Evolutionary conservation across 225 moss, liverwort and hornwort species (phyloP), one percentile per base, ranked within the genome.

Genomic region (Sphagnum tenellum): DNA sequence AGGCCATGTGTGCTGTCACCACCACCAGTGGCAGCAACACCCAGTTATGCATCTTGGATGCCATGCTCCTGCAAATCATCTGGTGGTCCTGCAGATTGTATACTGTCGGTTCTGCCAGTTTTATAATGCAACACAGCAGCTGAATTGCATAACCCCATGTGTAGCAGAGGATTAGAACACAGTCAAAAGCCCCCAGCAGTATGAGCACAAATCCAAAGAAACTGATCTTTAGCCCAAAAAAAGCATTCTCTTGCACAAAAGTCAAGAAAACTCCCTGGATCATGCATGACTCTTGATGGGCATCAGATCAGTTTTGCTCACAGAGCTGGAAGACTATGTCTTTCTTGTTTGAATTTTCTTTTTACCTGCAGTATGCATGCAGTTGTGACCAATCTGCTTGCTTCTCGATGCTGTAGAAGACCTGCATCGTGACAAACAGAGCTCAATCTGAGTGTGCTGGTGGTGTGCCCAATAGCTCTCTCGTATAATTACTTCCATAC

Each of bases 301-400:
- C 29, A 50, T 60, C 14, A 7, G 59, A 60, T 13, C 12, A 6
- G 8, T 7, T 13, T 60, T 12, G 6, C 59, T 60, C 45, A 60
- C 45, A 6, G 5, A 29, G 29, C 29, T 29, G 12, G 59, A 60
- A 60, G n/a, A 7, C 12, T 5, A 60, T 2, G 8, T 7, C 45
- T 12, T 60, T 7, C 45, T 45, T 60, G 59, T 60, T 13, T 7
- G 1, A 13, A 7, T n/a, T 44, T 50, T 12, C n/a, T 12, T 48
- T 77, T 66, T 70, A 89, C 89, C 83, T 84, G 78, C 86, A 86
- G 61, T 84, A 79, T 13, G 66, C 66, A 58, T 84, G 86, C 70
- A 84, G 77, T 73, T 81, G 80, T 64, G 83, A 79, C 86, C 89
- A 84, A 72, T 86, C 79, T 9, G 68, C 79, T 72, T 71, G 79